Evolutionary conservation across 257 asterid genomes (phyloP).

Genomic region (Scutellaria baicalensis): DNA sequence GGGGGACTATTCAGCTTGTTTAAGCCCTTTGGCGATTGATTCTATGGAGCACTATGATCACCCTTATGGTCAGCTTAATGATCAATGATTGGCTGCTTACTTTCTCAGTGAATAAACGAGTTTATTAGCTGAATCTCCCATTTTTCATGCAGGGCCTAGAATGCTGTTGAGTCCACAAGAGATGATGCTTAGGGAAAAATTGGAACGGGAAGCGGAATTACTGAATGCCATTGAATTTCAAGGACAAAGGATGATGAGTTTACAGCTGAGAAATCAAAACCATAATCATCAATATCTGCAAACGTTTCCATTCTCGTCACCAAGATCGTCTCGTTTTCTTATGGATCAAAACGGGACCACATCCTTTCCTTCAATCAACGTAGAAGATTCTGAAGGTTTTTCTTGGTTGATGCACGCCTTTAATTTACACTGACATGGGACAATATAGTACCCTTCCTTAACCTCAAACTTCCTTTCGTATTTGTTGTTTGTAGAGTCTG

Average conservation of each 20-base stretch:
- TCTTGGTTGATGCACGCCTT: neutral
- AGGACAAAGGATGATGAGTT: constrained; percentile 66
- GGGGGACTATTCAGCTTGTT: constrained; percentile 53
- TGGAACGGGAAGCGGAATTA: constrained; percentile 68
- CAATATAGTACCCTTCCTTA: neutral
- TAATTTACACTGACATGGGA: neutral
- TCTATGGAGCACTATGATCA: constrained; percentile 57
- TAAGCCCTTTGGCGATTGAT: constrained; percentile 63
- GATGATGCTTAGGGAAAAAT: constrained; percentile 56
- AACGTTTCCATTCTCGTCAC: constrained; percentile 35
- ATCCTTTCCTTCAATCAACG: constrained; percentile 29
- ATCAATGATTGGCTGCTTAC: neutral
- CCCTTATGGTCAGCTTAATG: constrained; percentile 55
- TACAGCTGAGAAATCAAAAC: constrained; percentile 62
- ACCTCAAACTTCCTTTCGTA: neutral
- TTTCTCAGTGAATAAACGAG: neutral
- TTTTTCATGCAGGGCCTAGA: constrained; percentile 45
- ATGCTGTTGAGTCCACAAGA: constrained; percentile 62
- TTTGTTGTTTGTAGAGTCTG: constrained; percentile 24
- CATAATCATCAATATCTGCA: constrained; percentile 35
- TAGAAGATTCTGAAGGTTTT: constrained; percentile 53
- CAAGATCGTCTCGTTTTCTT: constrained; percentile 39
- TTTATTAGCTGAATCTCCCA: neutral
- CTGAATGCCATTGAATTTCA: constrained; percentile 77
- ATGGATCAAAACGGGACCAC: constrained; percentile 26